Evolutionary conservation across 2,329 filamentous ascomycete genomes (phyloP).

Genomic region (Aspergillus pseudonomiae): DNA sequence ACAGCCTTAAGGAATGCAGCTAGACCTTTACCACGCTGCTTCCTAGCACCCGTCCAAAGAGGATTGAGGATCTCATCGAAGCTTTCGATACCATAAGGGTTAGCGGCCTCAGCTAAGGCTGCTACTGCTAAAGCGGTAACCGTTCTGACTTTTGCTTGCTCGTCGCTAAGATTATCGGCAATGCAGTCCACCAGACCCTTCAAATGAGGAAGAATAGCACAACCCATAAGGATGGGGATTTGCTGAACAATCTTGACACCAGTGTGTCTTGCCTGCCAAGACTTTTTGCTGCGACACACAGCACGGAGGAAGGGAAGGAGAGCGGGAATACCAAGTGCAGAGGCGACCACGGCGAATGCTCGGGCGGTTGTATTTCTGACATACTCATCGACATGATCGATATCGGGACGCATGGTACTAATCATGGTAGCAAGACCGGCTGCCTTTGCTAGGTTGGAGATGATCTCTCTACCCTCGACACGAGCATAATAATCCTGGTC

Average conservation of each 20-base stretch:
- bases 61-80: conserved; percentile 98
- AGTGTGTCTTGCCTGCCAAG: conserved; percentile 96
- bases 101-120: conserved; percentile 91
- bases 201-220: conserved; percentile 89
- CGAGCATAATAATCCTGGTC: conserved; percentile 99
- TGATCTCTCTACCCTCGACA: conserved; percentile 97
- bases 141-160: conserved; percentile 96
- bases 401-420: conserved; percentile 97
- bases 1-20: conserved; percentile 97
- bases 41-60: conserved; percentile 92
- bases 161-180: conserved; percentile 91
- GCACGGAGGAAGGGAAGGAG: conserved; percentile 92
- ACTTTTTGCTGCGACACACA: conserved; percentile 97
- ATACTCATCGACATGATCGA: conserved; percentile 97
- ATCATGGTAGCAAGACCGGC: conserved; percentile 99
- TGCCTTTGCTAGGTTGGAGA: conserved; percentile 95
- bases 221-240: conserved; percentile 98
- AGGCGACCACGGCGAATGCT: conserved; percentile 96
- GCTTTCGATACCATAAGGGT: conserved; percentile 98
- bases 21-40: conserved; percentile 93
- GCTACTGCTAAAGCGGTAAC: conserved; percentile 95
- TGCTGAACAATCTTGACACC: conserved; percentile 99
- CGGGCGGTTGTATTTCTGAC: conserved; percentile 96
- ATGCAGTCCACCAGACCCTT: conserved; percentile 97
- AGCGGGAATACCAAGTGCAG: conserved; percentile 91